Conservation (phyloP, 73 alveolate genomes). For the Paramecium caudatum region DNA sequence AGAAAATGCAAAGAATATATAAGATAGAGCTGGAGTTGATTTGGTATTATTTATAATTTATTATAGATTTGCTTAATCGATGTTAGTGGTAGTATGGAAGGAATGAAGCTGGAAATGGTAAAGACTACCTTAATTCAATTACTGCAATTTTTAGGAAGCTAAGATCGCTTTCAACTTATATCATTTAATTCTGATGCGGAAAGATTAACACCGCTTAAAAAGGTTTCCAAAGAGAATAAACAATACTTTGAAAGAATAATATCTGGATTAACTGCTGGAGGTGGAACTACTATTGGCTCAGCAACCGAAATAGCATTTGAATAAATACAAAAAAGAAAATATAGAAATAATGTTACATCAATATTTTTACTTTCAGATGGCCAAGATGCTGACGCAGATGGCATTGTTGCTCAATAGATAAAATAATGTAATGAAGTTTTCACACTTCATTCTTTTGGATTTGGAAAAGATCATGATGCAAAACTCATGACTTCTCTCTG, state of each 20-base stretch:
- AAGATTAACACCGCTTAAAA: constrained; percentile 47
- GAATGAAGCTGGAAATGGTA: constrained; percentile 76
- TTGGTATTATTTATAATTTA: background rate
- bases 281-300: constrained; percentile 80
- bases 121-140: constrained; percentile 77
- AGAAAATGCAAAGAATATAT: background rate
- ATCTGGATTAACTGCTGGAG: background rate
- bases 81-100: constrained; percentile 79
- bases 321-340: constrained; percentile 77
- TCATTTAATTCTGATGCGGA: background rate
- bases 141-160: constrained; percentile 70
- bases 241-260: constrained; percentile 7
- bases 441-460: constrained; percentile 88
- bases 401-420: constrained; percentile 19
- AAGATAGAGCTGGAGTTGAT: background rate
- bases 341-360: constrained; percentile 75
- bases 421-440: constrained; percentile 66
- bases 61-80: constrained; percentile 72
- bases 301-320: constrained; percentile 79
- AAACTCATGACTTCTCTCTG: constrained; percentile 81
- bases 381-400: constrained; percentile 69
- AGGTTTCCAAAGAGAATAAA: constrained; percentile 9
- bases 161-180: constrained; percentile 60
- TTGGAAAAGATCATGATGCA: constrained; percentile 89
- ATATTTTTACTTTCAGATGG: constrained; percentile 88